Evolutionary conservation across 768 basidiomycete species (phyloP).

Genomic region (Dioszegia crocea): DNA sequence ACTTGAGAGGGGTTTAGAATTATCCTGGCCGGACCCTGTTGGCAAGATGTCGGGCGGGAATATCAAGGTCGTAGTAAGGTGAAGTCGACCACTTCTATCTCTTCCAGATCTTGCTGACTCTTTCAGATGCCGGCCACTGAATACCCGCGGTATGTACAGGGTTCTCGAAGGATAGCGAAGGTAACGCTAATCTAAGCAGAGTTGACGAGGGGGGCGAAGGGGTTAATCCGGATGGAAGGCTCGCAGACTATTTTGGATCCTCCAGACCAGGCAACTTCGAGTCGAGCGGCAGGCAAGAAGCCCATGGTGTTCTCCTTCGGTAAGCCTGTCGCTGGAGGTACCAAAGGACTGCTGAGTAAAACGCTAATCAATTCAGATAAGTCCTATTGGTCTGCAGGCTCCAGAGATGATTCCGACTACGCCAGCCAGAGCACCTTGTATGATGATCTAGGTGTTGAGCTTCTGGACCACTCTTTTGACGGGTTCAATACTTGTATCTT

Average conservation of each 20-base stretch:
- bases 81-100: neutral
- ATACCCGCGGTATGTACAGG: conserved; percentile 69
- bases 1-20: too few relatives aligned
- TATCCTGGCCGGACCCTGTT: too few relatives aligned
- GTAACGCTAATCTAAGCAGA: conserved; percentile 56
- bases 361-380: conserved; percentile 59
- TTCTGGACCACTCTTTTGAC: conserved; percentile 89
- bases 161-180: neutral
- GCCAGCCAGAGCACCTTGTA: conserved; percentile 93
- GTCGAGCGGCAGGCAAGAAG: conserved; percentile 78
- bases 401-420: conserved; percentile 81
- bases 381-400: conserved; percentile 93
- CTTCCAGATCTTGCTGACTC: neutral
- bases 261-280: conserved; percentile 63
- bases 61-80: conserved; percentile 53
- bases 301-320: conserved; percentile 80
- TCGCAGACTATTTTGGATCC: conserved; percentile 90
- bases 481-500: conserved; percentile 99
- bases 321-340: neutral
- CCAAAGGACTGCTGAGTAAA: too few relatives aligned
- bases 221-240: conserved; percentile 89
- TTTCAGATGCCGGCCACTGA: conserved; percentile 87
- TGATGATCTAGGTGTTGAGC: conserved; percentile 86
- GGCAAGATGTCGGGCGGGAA: conserved; percentile 41
- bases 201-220: conserved; percentile 85